These are phyloP conservation scores for Plectosphaerella cucumerina DNA, from an alignment of 2,329 filamentous ascomycete genomes.

Conservation along the genomic window DNA sequence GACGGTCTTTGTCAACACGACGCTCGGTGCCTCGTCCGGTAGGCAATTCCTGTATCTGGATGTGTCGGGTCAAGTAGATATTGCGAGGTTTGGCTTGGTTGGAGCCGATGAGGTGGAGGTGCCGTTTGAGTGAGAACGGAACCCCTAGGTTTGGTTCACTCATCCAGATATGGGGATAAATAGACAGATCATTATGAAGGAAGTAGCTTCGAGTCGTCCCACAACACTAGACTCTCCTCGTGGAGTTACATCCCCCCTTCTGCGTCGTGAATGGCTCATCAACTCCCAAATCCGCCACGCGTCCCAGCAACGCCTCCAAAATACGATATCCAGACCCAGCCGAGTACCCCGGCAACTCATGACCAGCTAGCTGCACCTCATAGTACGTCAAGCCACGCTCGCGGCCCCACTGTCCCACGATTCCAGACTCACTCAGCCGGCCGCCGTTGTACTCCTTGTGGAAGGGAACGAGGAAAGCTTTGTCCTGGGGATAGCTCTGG, in stretches of 20 bases:
- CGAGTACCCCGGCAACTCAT: constrained; percentile 22
- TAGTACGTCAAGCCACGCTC: constrained; percentile 15
- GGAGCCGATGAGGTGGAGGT: neutral
- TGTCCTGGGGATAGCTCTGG: constrained; percentile 36
- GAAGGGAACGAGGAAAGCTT: constrained; percentile 8
- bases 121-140: neutral
- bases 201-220: no score
- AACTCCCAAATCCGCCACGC: constrained; percentile 15
- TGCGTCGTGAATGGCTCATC: constrained; percentile 8
- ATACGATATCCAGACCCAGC: constrained; percentile 22
- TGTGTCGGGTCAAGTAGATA: neutral
- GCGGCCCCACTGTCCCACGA: constrained; percentile 9
- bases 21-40: neutral
- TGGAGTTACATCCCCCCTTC: neutral
- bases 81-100: neutral
- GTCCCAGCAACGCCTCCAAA: constrained; percentile 19
- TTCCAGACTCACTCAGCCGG: constrained; percentile 3
- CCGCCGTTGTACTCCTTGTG: constrained; percentile 24
- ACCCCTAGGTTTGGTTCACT: no score
- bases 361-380: constrained; percentile 10
- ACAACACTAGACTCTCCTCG: neutral
- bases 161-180: no score
- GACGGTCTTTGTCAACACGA: neutral
- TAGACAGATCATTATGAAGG: no score
- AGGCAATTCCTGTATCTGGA: neutral